Base-by-base conservation (phyloP, 352 stramenopile genomes). In the Globisporangium iwayamae region DNA sequence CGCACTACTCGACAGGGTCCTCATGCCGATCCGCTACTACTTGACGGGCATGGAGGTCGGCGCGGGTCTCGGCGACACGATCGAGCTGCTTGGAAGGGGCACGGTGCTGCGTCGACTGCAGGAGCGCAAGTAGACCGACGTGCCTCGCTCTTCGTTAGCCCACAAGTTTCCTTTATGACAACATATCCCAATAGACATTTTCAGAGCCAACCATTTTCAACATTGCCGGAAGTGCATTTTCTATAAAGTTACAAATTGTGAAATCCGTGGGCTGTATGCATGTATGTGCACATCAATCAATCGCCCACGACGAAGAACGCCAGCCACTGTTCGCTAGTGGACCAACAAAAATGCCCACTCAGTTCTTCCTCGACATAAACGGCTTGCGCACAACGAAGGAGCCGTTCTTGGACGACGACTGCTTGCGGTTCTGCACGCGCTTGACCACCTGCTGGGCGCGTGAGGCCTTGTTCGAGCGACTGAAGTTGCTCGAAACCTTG, bases 1-100 rank as follows among this genome's bases (percentile, higher is more conserved):
- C 4, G 8, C 32, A 9, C 32, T 52, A 56, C 20, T 62, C 3
- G 69, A 34, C 34, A 94, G 86, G 56, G 81, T 94, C 48, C 70
- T 94, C n/a, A 96, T 96, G 87, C 85, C 87, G 10, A 81, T 94
- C 54, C 87, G 87, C 4, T 96, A 96, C 71, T 93, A 90, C 59
- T 45, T 93, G 28, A 96, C 87, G 1, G 87, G 83, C 6, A 94
- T 94, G 84, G 85, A 94, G 53, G 85, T 96, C 45, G 87, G 87
- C 14, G 87, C 87, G 60, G 80, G 83, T 48, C 73, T 96, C 32
- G 87, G 85, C 41, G 85, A 94, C 52, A 96, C 87, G 18, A 89
- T 96, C 69, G 72, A 90, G 68, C 69, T 94, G 20, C 70, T 96
- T 0, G 87, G 85, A 9, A 83, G 82, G 20, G 68, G 81, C 30